phyloP scores from a whole-genome alignment of 495 filamentous ascomycete genomes.

The Elasticomyces elasticus region DNA sequence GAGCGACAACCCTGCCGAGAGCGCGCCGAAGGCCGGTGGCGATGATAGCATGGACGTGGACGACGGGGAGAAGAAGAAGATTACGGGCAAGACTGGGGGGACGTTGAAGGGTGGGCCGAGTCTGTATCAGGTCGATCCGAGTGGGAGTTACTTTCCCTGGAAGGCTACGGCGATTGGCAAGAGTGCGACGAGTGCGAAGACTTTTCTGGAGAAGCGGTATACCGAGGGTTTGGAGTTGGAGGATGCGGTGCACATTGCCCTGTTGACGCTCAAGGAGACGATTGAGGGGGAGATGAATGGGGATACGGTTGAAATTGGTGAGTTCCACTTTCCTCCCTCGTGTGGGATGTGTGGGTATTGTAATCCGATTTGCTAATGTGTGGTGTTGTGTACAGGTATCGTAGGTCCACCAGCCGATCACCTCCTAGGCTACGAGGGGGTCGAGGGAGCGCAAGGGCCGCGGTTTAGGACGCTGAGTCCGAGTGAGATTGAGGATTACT shows the following conservation, averaged over 20 bases:
- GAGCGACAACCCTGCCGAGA: conserved; percentile 33
- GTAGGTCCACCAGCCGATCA: conserved; percentile 90
- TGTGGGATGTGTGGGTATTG: neutral
- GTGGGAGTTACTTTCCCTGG: conserved; percentile 96
- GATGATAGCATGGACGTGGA: conserved; percentile 19
- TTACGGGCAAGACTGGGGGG: conserved; percentile 75
- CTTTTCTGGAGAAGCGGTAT: conserved; percentile 97
- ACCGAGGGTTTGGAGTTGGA: conserved; percentile 94
- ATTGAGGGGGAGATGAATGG: conserved; percentile 99
- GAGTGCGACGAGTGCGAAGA: conserved; percentile 95
- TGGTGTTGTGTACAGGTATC: conserved; percentile 60
- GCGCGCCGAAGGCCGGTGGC: conserved; percentile 33
- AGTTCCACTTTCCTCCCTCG: conserved; percentile 25
- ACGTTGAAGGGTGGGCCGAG: conserved; percentile 93
- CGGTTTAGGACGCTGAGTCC: conserved; percentile 93
- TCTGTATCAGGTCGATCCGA: conserved; percentile 96
- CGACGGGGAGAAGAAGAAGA: conserved; percentile 59
- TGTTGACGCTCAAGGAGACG: conserved; percentile 95
- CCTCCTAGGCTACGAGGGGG: conserved; percentile 84
- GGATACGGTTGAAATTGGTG: conserved; percentile 97
- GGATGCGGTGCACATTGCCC: conserved; percentile 96
- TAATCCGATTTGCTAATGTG: too few species aligned
- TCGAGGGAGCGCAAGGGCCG: conserved; percentile 79
- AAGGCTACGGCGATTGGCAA: conserved; percentile 99
- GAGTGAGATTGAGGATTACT: conserved; percentile 96